Evolutionary conservation across 2,329 filamentous ascomycete genomes (phyloP).

Genomic region (Dactylellina parvicollis): DNA sequence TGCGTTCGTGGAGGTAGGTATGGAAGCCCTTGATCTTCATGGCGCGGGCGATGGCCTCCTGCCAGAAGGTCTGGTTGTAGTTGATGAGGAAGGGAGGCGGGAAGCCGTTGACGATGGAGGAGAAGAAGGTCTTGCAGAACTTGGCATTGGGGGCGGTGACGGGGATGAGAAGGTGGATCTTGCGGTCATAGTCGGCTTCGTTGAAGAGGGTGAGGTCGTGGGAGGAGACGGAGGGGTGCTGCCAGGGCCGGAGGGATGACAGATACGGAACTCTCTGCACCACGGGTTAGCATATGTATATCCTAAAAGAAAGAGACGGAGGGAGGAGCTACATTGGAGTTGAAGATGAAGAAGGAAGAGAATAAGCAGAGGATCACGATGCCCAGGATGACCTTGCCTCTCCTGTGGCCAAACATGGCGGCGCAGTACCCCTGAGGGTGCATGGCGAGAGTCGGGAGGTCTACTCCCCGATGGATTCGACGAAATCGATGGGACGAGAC

Average conservation of each 20-base stretch:
- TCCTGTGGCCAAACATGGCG: slow-evolving; percentile 47
- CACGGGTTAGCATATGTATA: neutral
- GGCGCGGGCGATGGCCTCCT: slow-evolving; percentile 39
- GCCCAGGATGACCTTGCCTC: slow-evolving; percentile 47
- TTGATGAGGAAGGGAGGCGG: slow-evolving; percentile 51
- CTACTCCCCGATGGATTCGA: slow-evolving; percentile 1
- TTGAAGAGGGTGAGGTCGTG: slow-evolving; percentile 51
- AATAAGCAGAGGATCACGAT: slow-evolving; percentile 33
- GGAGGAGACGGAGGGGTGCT: slow-evolving; percentile 48
- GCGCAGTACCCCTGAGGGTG: slow-evolving; percentile 52
- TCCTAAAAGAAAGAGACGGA: neutral
- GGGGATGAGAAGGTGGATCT: slow-evolving; percentile 48
- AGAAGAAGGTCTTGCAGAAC: slow-evolving; percentile 53
- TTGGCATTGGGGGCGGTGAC: slow-evolving; percentile 44
- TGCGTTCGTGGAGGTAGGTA: slow-evolving; percentile 46
- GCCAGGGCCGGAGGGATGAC: slow-evolving; percentile 23
- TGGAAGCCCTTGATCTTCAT: slow-evolving; percentile 51
- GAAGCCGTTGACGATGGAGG: slow-evolving; percentile 47
- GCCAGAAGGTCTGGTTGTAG: slow-evolving; percentile 45
- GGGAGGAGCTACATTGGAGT: slow-evolving; percentile 38
- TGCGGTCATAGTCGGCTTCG: slow-evolving; percentile 38
- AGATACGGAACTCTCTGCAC: slow-evolving; percentile 24
- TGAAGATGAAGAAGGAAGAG: slow-evolving; percentile 27
- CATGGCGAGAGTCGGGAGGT: slow-evolving; percentile 27
- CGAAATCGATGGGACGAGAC: neutral